phyloP scores from a whole-genome alignment of 768 basidiomycete species.

The Rubroboletus pulcherrimus region DNA sequence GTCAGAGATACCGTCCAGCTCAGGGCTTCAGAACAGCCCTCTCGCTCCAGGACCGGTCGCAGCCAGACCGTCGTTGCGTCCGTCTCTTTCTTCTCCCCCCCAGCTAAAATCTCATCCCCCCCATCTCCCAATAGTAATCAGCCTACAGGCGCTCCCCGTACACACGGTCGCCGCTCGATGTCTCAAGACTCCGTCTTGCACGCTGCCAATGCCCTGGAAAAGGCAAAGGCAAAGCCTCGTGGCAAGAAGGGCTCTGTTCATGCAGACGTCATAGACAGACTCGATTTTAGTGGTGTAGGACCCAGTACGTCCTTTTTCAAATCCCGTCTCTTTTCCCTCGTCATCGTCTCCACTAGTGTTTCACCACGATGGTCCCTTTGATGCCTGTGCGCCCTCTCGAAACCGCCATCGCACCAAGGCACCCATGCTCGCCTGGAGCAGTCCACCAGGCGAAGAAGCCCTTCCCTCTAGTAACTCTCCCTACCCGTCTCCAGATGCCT shows the following conservation, averaged over 20 bases:
- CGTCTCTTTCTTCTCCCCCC: conserved; percentile 11
- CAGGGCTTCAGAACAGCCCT: conserved; percentile 39
- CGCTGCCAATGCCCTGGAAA: conserved; percentile 39
- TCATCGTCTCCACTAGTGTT: conserved; percentile 53
- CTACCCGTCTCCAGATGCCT: conserved; percentile 47
- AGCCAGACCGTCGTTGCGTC: conserved; percentile 48
- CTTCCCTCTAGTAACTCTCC: conserved; percentile 40
- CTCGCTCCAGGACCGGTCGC: conserved; percentile 49
- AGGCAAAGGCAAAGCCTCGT: conserved; percentile 46
- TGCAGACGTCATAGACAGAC: conserved; percentile 86
- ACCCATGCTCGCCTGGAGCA: conserved; percentile 77
- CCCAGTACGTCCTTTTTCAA: conserved; percentile 55
- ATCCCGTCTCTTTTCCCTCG: background rate
- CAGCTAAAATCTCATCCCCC: conserved; percentile 16
- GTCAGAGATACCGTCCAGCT: conserved; percentile 67
- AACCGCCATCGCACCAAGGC: conserved; percentile 77
- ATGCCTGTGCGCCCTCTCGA: conserved; percentile 87
- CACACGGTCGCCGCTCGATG: conserved; percentile 42
- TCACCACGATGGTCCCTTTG: conserved; percentile 90
- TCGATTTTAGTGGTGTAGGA: conserved; percentile 82
- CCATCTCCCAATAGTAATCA: conserved; percentile 18
- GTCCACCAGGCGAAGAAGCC: conserved; percentile 37
- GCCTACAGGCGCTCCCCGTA: conserved; percentile 20
- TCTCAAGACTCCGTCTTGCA: conserved; percentile 47
- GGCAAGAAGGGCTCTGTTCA: conserved; percentile 74